A percentile compares a stretch with the other conserved stretches of the same genome.
phyloP scores from a whole-genome alignment of 768 basidiomycete genomes.

The Phlegmacium glaucopus region DNA sequence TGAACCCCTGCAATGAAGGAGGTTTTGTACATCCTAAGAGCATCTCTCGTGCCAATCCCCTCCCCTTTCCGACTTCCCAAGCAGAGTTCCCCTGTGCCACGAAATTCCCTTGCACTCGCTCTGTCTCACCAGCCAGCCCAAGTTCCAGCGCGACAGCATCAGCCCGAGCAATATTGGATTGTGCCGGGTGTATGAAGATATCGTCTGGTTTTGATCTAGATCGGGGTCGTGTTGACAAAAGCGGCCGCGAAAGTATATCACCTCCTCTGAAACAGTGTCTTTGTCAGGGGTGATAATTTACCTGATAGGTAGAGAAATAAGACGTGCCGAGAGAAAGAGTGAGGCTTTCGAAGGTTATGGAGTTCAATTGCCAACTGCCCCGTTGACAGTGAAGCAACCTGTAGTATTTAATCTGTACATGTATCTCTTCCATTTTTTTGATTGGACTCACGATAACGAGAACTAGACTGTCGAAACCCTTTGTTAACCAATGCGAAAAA shows the following conservation, averaged over 20 bases:
- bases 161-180: conserved; percentile 65
- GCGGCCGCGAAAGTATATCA: conserved; percentile 12
- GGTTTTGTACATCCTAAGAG: conserved; percentile 20
- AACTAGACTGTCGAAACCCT: conserved; percentile 36
- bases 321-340: conserved; percentile 15
- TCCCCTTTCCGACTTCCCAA: conserved; percentile 53
- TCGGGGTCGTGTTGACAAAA: conserved; percentile 34
- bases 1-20: conserved; percentile 12
- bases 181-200: conserved; percentile 60
- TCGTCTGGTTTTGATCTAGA: conserved; percentile 52
- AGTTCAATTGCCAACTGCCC: conserved; percentile 60
- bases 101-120: conserved; percentile 38
- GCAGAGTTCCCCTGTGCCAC: conserved; percentile 31
- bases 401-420: neutral
- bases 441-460: conserved; percentile 40
- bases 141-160: conserved; percentile 57
- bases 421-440: neutral
- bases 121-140: conserved; percentile 47
- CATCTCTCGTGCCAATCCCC: conserved; percentile 45
- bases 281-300: neutral
- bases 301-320: neutral
- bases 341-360: conserved; percentile 14
- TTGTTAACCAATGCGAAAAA: neutral
- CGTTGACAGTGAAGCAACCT: conserved; percentile 55
- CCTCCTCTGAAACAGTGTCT: neutral